These are phyloP conservation scores for Tillandsia leiboldiana DNA, from an alignment of 176 grass and related monocot species.

Conservation along the genomic window DNA sequence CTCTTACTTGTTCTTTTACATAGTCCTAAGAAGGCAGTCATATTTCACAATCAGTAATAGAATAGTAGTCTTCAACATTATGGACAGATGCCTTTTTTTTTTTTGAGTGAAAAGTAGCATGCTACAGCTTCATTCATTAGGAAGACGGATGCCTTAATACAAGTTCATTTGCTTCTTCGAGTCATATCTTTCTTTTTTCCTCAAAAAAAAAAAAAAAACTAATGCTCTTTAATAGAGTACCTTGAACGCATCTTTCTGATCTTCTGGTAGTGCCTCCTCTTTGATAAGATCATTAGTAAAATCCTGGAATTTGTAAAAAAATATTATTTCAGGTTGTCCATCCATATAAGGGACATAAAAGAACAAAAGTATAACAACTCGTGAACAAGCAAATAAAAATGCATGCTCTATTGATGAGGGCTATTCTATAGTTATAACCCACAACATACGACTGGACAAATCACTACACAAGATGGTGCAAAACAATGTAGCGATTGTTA, in stretches of 20 bases:
- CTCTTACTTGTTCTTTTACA: conserved; percentile 74
- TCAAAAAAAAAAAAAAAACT: too few species aligned
- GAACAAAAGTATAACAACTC: conserved; percentile 3
- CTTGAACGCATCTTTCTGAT: conserved; percentile 81
- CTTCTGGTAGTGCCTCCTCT: conserved; percentile 53
- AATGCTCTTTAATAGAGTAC: conserved; percentile 12
- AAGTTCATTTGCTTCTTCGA: too few species aligned
- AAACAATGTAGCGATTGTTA: conserved; percentile 1
- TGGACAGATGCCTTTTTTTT: not conserved
- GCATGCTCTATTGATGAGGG: not conserved
- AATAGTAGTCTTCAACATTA: not conserved
- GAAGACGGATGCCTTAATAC: not conserved
- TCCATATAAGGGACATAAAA: not conserved
- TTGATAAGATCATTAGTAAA: conserved; percentile 57
- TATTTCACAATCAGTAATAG: conserved; percentile 8
- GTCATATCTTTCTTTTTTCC: too few species aligned
- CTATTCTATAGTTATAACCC: not conserved
- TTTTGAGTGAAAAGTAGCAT: too few species aligned
- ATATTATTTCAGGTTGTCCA: not conserved
- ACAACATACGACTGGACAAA: too few species aligned
- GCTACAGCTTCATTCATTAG: too few species aligned
- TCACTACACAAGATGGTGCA: too few species aligned
- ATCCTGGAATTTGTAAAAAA: conserved; percentile 34
- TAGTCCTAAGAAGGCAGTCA: conserved; percentile 38
- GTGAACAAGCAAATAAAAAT: not conserved